Percentiles rank a stretch among this genome's conserved stretches.
Conservation (phyloP, 1,284 basidiomycete species). For the Meripilus lineatus region DNA sequence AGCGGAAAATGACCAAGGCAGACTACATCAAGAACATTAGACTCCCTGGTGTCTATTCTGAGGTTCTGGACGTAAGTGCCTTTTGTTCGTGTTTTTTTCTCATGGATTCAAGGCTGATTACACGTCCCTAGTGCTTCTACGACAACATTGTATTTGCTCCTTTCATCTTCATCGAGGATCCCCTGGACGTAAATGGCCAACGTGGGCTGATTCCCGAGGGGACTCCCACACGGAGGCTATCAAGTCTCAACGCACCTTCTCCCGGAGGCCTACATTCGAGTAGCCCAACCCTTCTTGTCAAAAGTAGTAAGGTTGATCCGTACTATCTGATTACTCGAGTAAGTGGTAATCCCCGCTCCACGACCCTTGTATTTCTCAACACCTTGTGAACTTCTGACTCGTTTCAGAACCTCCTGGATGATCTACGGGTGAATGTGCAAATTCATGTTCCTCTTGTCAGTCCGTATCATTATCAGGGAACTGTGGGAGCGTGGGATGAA, state of each 20-base stretch:
- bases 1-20: conserved; percentile 93
- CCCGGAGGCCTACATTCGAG: conserved; percentile 28
- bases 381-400: conserved; percentile 6
- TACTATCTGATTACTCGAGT: conserved; percentile 88
- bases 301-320: conserved; percentile 76
- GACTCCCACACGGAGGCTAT: conserved; percentile 35
- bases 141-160: conserved; percentile 95
- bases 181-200: conserved; percentile 62
- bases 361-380: conserved; percentile 5
- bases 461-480: conserved; percentile 78
- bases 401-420: conserved; percentile 59
- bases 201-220: conserved; percentile 43
- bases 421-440: conserved; percentile 75
- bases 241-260: conserved; percentile 34
- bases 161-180: conserved; percentile 95
- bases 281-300: conserved; percentile 40
- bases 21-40: conserved; percentile 92
- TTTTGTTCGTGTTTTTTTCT: conserved; percentile 2
- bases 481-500: conserved; percentile 64
- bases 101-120: neutral
- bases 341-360: no score
- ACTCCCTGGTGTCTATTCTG: conserved; percentile 79
- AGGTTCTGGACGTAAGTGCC: conserved; percentile 76
- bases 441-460: conserved; percentile 57
- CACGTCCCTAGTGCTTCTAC: conserved; percentile 72